Base-by-base conservation (phyloP, 176 grass and related monocot genomes). In the Oryza longistaminata region DNA sequence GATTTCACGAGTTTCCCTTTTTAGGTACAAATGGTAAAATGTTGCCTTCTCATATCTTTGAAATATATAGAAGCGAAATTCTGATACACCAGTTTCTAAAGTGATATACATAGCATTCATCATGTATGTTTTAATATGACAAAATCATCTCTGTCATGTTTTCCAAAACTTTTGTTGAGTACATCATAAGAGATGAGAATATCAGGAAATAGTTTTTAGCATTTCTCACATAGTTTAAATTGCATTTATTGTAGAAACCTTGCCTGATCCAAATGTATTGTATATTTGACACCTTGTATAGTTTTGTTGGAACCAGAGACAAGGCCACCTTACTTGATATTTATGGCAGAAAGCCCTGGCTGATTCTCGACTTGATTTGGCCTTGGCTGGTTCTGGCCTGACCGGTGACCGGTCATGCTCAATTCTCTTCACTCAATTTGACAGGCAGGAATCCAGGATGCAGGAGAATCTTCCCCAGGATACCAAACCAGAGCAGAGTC, bases 301-400 rank as follows among this genome's bases (percentile, higher is more conserved):
- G 10, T 87, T 80, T 42, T 74, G n/a, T 81, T 86, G n/a, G 50
- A 70, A 77, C 21, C 22, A 70, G 48, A 55, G 46, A 45, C 40
- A 49, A 34, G 35, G 35, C 29, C 24, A 19, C 71, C 71, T 9
- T 61, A 44, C 60, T 43, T 49, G 14, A 44, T 73, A 11, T 73
- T 2, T 48, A 12, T 66, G 66, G 19, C 46, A 66, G 29, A 83
- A 71, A 62, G 21, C 9, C 52, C 21, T 39, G n/a, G 55, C 16
- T 66, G 58, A 80, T 53, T 55, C 45, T 29, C 35, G 42, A 60
- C 34, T 52, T 31, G 6, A 74, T 64, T 22, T 46, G 3, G 45
- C 11, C 7, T 29, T 29, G 53, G 68, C 53, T 58, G 67, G 66
- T 69, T 46, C 78, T 50, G 40, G 64, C 17, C 11, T 66, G 52